Evolutionary conservation across 1,139 yeast species (phyloP).

Genomic region (Lodderomyces jiufengensis): DNA sequence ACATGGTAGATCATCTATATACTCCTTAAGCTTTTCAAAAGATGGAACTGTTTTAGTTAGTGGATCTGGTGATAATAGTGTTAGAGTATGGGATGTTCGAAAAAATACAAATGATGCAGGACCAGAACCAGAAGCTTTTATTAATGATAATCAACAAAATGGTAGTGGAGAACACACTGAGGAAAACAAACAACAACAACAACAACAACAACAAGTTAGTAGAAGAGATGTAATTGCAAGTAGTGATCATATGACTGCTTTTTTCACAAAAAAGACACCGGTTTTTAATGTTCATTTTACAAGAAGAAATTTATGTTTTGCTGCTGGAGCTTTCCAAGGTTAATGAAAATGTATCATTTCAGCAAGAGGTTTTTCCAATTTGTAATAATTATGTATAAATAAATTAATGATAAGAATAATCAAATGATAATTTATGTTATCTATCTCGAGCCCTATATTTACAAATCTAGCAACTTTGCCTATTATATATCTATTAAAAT

Average conservation of each 20-base stretch:
- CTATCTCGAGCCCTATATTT: too few species aligned
- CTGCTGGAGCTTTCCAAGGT: constrained; percentile 74
- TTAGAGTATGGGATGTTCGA: constrained; percentile 94
- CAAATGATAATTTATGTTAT: too few species aligned
- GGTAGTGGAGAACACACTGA: constrained; percentile 9
- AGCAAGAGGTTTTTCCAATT: too few species aligned
- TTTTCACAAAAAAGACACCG: constrained; percentile 90
- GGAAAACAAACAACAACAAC: constrained; percentile 10
- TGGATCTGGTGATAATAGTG: constrained; percentile 90
- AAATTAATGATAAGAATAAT: too few species aligned
- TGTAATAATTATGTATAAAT: too few species aligned
- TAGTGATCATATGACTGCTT: constrained; percentile 88
- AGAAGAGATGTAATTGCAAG: constrained; percentile 76
- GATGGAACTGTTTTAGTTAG: constrained; percentile 90
- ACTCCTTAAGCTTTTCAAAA: constrained; percentile 78
- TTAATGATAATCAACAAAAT: constrained; percentile 24
- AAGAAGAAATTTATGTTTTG: constrained; percentile 82
- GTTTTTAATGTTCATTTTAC: constrained; percentile 92
- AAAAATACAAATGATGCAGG: constrained; percentile 78
- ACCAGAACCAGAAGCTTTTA: constrained; percentile 74
- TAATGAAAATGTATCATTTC: too few species aligned
- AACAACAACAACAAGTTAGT: constrained; percentile 18
- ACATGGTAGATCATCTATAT: constrained; percentile 83
- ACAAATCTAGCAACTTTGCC: too few species aligned
- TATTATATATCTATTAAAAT: too few species aligned